Evolutionary conservation across 2,329 filamentous ascomycete genomes (phyloP).

Genomic region (Huntiella omanensis): DNA sequence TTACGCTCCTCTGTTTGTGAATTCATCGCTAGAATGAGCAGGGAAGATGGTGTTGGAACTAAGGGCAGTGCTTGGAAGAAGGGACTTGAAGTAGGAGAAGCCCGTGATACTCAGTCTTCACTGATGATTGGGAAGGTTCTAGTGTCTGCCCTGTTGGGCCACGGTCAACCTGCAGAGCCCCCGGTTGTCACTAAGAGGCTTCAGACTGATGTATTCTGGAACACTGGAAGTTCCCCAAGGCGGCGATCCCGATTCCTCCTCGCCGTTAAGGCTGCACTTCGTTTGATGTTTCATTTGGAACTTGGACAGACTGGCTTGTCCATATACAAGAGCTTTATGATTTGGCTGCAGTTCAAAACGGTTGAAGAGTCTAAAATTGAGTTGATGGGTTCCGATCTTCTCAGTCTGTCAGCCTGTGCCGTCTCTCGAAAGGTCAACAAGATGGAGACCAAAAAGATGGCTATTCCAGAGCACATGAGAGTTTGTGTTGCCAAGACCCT

Average conservation of each 20-base stretch:
- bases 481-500: constrained; percentile 22
- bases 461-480: constrained; percentile 9
- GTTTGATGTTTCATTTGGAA: constrained; percentile 16
- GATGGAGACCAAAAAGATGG: constrained; percentile 13
- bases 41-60: constrained; percentile 13
- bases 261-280: constrained; percentile 31
- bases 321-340: constrained; percentile 33
- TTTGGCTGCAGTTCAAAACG: constrained; percentile 23
- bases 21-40: constrained; percentile 17
- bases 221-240: constrained; percentile 22
- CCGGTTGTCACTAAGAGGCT: constrained; percentile 29
- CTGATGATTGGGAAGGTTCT: constrained; percentile 32
- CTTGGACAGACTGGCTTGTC: neutral
- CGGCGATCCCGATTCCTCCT: constrained; percentile 35
- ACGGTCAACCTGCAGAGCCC: constrained; percentile 16
- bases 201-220: constrained; percentile 33
- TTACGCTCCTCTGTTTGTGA: too few relatives aligned
- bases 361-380: constrained; percentile 15
- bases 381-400: constrained; percentile 14
- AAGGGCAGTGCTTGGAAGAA: constrained; percentile 20
- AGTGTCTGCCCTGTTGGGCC: constrained; percentile 20
- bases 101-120: constrained; percentile 30
- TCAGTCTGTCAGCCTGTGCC: constrained; percentile 26
- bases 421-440: constrained; percentile 25
- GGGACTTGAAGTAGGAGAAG: constrained; percentile 19